Evolutionary conservation across 225 moss, liverwort and hornwort genomes (phyloP).

Genomic region (Straminergon stramineum): DNA sequence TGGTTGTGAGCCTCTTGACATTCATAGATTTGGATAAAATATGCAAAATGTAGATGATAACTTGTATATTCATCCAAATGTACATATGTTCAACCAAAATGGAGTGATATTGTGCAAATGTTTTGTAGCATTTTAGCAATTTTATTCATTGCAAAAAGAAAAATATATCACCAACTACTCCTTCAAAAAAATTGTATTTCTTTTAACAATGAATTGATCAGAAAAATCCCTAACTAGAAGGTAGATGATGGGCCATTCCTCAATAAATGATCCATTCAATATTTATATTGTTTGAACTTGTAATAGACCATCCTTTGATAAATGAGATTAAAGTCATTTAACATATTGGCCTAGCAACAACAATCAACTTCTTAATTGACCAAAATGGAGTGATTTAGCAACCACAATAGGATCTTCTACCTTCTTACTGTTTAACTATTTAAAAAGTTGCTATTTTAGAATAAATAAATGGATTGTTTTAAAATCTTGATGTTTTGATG

Average conservation of each 20-base stretch:
- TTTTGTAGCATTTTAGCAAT: not conserved
- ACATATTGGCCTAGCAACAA: fast-evolving
- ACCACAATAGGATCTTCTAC: fast-evolving
- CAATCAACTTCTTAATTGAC: not conserved
- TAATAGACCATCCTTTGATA: fast-evolving
- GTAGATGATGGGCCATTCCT: fast-evolving
- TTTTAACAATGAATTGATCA: fast-evolving
- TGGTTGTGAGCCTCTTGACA: not conserved
- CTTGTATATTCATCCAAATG: not conserved
- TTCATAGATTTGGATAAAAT: not conserved
- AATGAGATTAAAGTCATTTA: not conserved
- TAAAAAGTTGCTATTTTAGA: not conserved
- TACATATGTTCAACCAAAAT: not conserved
- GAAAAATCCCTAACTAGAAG: not conserved
- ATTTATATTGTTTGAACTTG: not conserved
- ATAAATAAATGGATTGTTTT: not conserved
- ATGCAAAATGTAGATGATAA: not conserved
- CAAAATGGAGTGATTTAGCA: not conserved
- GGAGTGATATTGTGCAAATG: not conserved
- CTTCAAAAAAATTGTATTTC: not conserved
- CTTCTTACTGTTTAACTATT: not conserved
- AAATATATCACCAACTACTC: fast-evolving
- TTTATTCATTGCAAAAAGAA: too few relatives aligned
- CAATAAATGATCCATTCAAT: not conserved
- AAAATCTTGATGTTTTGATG: not conserved